Percentiles rank a stretch among this genome's conserved stretches.
phyloP scores from a whole-genome alignment of 176 grass and related monocot species.

The Tillandsia fasciculata region DNA sequence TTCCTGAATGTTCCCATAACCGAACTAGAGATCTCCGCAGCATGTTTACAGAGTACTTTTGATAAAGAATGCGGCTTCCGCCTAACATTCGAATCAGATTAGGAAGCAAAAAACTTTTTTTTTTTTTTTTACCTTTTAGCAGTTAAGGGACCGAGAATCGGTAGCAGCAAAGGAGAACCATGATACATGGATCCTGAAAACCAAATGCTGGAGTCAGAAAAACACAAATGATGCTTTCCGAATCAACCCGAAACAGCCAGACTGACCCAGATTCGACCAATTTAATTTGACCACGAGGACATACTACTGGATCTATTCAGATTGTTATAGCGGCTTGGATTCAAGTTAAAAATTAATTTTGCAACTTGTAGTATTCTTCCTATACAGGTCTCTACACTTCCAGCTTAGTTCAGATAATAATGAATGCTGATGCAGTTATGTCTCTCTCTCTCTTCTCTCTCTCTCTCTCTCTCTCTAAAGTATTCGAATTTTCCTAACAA shows the following conservation, averaged over 20 bases:
- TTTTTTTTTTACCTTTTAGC: conserved; percentile 39
- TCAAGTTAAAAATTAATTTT: no score
- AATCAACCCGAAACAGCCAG: no score
- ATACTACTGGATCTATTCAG: no score
- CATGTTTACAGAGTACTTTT: not conserved
- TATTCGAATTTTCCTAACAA: not conserved
- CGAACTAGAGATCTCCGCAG: no score
- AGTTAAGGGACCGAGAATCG: conserved; percentile 64
- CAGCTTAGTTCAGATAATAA: no score
- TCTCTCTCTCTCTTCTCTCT: no score
- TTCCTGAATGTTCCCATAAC: not conserved
- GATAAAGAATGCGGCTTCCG: not conserved
- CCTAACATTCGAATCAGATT: not conserved
- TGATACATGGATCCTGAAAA: conserved; percentile 95
- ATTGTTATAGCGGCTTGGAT: no score
- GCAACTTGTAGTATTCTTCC: not conserved
- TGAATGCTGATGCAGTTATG: no score
- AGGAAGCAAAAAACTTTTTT: no score
- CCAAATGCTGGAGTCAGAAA: conserved; percentile 5
- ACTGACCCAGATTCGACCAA: no score
- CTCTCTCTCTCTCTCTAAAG: no score
- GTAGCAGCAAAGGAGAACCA: conserved; percentile 78
- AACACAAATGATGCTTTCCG: conserved; percentile 3
- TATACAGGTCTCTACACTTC: not conserved
- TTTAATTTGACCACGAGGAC: no score